A percentile compares a stretch with the other conserved stretches of the same genome.
These are phyloP conservation scores for Nephelium lappaceum DNA, from an alignment of 345 rosid species.

Conservation along the genomic window DNA sequence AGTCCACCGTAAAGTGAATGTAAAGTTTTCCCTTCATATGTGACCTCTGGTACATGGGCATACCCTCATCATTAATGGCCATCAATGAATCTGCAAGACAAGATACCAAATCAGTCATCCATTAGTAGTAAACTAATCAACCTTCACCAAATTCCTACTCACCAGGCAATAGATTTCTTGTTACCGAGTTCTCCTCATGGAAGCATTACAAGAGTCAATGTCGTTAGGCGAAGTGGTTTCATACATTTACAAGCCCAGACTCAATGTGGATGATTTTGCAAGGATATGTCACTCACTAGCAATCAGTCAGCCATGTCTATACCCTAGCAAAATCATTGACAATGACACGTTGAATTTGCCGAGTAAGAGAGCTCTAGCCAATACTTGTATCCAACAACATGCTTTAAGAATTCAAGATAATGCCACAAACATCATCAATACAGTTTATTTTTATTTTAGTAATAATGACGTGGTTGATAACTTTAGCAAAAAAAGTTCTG, in stretches of 20 bases:
- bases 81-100: slow-evolving; percentile 58
- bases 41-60: slow-evolving; percentile 75
- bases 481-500: neutral
- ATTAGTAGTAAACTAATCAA: neutral
- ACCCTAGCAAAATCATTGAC: neutral
- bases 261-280: neutral
- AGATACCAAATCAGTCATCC: neutral
- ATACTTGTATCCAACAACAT: neutral
- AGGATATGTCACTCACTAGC: neutral
- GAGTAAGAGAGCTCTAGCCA: neutral
- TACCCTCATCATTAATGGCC: slow-evolving; percentile 89
- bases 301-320: neutral
- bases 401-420: neutral
- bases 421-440: neutral
- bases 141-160: no score
- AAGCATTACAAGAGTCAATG: neutral
- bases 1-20: slow-evolving; percentile 83
- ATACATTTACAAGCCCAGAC: neutral
- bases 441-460: neutral
- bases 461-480: neutral
- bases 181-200: neutral
- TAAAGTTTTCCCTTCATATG: slow-evolving; percentile 94
- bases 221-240: neutral
- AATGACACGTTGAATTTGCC: neutral
- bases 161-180: neutral